Percentiles rank a stretch among this genome's conserved stretches.
Conservation (phyloP, 371 early-diverging fungal genomes). For the Syncephalastrum racemosum region DNA sequence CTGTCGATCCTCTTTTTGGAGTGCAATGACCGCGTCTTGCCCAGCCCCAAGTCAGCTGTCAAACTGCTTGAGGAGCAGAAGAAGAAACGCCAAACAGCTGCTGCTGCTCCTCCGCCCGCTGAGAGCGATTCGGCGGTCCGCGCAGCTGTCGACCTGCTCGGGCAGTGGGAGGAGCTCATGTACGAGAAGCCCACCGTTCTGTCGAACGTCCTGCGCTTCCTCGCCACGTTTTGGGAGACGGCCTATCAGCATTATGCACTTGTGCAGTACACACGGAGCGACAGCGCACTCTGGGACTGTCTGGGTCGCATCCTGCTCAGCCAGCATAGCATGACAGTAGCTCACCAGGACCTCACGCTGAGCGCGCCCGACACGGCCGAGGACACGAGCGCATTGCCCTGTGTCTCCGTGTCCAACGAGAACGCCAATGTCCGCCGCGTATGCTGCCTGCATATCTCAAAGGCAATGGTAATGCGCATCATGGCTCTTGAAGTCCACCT, state of each 20-base stretch:
- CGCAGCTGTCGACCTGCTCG: constrained; percentile 34
- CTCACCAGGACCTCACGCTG: constrained; percentile 1
- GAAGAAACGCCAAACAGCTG: constrained; percentile 23
- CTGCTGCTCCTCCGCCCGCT: constrained; percentile 1
- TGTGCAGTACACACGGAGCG: constrained; percentile 45
- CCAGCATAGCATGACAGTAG: constrained; percentile 18
- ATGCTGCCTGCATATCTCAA: constrained; percentile 40
- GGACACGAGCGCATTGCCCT: constrained; percentile 3
- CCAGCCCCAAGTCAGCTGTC: constrained; percentile 49
- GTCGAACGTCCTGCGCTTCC: constrained; percentile 39
- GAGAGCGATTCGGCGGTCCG: constrained; percentile 37
- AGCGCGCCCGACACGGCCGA: background rate
- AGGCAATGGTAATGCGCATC: constrained; percentile 39
- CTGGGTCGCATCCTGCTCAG: constrained; percentile 40
- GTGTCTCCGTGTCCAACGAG: constrained; percentile 6
- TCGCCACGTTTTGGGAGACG: constrained; percentile 49
- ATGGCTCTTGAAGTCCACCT: constrained; percentile 44
- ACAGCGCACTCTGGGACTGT: constrained; percentile 40
- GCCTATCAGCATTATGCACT: constrained; percentile 49
- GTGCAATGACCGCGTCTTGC: constrained; percentile 51
- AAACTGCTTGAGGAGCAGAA: constrained; percentile 63
- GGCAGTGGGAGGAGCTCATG: constrained; percentile 34
- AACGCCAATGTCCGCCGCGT: constrained; percentile 25
- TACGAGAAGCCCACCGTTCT: constrained; percentile 38
- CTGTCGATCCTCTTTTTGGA: constrained; percentile 46